Conservation (phyloP, 2,329 filamentous ascomycete genomes). For the Zymoseptoria passerinii region DNA sequence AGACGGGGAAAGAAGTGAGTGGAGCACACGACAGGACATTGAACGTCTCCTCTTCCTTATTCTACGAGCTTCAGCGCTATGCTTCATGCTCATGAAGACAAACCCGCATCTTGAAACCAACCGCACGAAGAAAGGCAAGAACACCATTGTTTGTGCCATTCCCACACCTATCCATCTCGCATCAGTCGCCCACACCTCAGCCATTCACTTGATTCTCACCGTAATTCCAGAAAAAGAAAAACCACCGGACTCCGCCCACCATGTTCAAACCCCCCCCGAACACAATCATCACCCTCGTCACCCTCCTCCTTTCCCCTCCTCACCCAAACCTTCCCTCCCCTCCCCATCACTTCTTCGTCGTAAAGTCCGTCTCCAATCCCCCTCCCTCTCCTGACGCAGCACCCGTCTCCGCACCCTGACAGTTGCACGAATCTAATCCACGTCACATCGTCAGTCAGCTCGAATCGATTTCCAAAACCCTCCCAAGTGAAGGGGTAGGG, state of each 20-base stretch:
- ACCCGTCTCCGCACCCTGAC: conserved; percentile 7
- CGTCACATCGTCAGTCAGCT: background rate
- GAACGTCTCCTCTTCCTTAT: too few relatives aligned
- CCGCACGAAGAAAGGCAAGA: too few relatives aligned
- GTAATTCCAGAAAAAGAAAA: background rate
- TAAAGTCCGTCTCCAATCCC: conserved; percentile 15
- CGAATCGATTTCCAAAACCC: background rate
- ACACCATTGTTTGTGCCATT: too few relatives aligned
- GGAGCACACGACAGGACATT: too few relatives aligned
- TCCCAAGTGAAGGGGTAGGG: background rate
- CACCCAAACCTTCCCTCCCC: too few relatives aligned
- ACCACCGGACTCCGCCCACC: background rate
- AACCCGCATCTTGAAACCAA: too few relatives aligned
- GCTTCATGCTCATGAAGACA: too few relatives aligned
- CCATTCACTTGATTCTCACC: background rate
- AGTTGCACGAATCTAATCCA: conserved; percentile 10
- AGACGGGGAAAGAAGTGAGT: too few relatives aligned
- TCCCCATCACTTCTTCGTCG: conserved; percentile 7
- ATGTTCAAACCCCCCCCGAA: background rate
- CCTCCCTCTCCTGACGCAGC: background rate
- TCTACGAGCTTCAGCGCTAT: too few relatives aligned
- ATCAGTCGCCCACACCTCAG: background rate
- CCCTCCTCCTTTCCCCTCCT: too few relatives aligned
- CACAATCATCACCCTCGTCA: too few relatives aligned
- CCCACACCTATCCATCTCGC: background rate